A percentile compares a stretch with the other conserved stretches of the same genome.
These are phyloP conservation scores for Mucor saturninus DNA, from an alignment of 371 early-diverging fungal species.

Conservation along the genomic window DNA sequence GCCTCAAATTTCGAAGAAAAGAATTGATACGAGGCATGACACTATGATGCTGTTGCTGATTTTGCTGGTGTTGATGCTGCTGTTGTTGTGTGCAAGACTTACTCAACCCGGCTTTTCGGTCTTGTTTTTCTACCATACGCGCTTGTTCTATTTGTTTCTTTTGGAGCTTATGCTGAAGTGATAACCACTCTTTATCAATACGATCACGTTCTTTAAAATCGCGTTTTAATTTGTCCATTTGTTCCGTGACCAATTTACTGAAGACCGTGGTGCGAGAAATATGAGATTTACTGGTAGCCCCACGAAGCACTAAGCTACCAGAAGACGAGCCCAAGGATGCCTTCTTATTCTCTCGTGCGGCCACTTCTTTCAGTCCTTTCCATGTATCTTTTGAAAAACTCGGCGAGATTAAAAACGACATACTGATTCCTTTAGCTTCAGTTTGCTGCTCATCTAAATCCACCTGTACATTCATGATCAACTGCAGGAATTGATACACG, in stretches of 20 bases:
- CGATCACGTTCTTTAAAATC: constrained; percentile 76
- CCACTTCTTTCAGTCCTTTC: constrained; percentile 45
- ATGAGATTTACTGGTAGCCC: constrained; percentile 25
- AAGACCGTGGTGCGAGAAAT: constrained; percentile 44
- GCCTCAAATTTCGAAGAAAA: constrained; percentile 37
- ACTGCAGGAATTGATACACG: constrained; percentile 65
- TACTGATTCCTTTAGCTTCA: constrained; percentile 10
- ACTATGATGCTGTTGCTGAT: constrained; percentile 10
- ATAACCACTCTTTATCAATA: constrained; percentile 71
- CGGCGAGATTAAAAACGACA: constrained; percentile 36
- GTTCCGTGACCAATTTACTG: constrained; percentile 61
- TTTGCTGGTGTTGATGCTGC: not conserved
- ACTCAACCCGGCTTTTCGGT: constrained; percentile 19
- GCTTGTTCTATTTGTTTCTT: constrained; percentile 76
- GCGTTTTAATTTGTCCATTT: constrained; percentile 70
- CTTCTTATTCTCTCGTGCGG: constrained; percentile 43
- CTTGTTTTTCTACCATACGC: constrained; percentile 64
- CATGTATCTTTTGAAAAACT: constrained; percentile 28
- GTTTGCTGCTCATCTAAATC: constrained; percentile 30
- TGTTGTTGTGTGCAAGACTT: constrained; percentile 1
- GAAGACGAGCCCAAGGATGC: constrained; percentile 25
- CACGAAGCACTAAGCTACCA: constrained; percentile 23
- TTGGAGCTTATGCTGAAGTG: constrained; percentile 68
- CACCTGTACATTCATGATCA: constrained; percentile 49
- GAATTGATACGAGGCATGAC: constrained; percentile 48